Percentiles rank a stretch among this genome's conserved stretches.
phyloP scores from a whole-genome alignment of 108 stramenopile genomes.

The Nitzschia sp. region DNA sequence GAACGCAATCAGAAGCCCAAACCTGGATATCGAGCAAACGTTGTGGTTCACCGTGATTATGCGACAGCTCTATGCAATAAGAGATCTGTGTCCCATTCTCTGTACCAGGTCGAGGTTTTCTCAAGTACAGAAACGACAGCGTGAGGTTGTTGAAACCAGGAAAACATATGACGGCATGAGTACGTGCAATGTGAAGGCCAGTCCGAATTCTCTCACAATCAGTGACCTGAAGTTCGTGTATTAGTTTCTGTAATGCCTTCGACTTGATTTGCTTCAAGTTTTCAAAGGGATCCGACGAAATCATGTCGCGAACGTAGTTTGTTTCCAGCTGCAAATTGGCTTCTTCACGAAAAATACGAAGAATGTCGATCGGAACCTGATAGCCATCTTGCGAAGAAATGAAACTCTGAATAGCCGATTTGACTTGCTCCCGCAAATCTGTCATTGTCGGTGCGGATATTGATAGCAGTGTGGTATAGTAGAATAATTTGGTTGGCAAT shows the following conservation, averaged over 20 bases:
- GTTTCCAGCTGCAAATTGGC: conserved; percentile 56
- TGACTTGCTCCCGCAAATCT: conserved; percentile 24
- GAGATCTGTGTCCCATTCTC: conserved; percentile 46
- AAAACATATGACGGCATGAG: conserved; percentile 46
- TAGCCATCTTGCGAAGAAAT: conserved; percentile 22
- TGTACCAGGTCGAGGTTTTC: conserved; percentile 21
- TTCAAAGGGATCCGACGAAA: conserved; percentile 62
- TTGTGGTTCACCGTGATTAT: conserved; percentile 54
- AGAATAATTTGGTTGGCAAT: too few species aligned
- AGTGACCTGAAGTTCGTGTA: conserved; percentile 48
- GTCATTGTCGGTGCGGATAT: conserved; percentile 10
- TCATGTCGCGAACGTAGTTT: conserved; percentile 39
- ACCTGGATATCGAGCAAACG: conserved; percentile 54
- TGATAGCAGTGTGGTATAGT: too few species aligned
- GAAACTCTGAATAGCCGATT: conserved; percentile 23
- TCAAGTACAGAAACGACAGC: conserved; percentile 41
- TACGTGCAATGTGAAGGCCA: conserved; percentile 40
- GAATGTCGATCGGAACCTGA: conserved; percentile 48
- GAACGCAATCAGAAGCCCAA: conserved; percentile 47
- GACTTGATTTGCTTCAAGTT: conserved; percentile 27
- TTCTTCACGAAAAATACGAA: conserved; percentile 63
- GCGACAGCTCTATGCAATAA: conserved; percentile 64
- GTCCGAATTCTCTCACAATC: conserved; percentile 51
- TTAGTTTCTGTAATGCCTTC: conserved; percentile 42
- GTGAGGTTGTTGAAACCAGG: conserved; percentile 28